A percentile compares a stretch with the other conserved stretches of the same genome.
Evolutionary conservation across 805 yeast species (phyloP).

Genomic region (Brettanomyces anomalus): DNA sequence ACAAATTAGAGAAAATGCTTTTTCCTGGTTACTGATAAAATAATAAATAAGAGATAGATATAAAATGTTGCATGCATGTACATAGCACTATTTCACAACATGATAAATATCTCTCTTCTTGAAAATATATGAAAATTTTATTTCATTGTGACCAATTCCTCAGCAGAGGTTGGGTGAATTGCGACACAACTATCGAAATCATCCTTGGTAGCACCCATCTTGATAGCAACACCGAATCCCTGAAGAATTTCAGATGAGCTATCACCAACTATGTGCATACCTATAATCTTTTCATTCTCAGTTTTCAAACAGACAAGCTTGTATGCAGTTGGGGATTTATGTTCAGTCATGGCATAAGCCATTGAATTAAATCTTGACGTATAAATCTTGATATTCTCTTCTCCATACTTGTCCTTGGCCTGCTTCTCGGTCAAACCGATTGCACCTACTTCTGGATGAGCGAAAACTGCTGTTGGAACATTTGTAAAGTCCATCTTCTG

Average conservation of each 20-base stretch:
- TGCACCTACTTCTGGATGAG: constrained; percentile 97
- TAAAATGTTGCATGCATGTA: no score
- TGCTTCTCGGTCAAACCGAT: constrained; percentile 78
- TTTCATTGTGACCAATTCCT: constrained; percentile 82
- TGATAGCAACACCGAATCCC: constrained; percentile 96
- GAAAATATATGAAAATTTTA: no score
- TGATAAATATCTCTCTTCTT: no score
- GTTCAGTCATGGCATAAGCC: constrained; percentile 82
- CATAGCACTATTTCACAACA: no score
- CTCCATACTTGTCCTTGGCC: constrained; percentile 74
- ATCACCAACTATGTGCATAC: constrained; percentile 91
- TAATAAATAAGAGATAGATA: no score
- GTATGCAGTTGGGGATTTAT: constrained; percentile 82
- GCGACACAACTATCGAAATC: constrained; percentile 97
- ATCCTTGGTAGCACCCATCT: constrained; percentile 97
- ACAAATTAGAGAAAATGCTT: no score
- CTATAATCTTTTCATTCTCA: constrained; percentile 85
- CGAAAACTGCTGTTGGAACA: constrained; percentile 92
- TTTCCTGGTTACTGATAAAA: no score
- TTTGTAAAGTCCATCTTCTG: constrained; percentile 80
- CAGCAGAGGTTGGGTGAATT: constrained; percentile 97
- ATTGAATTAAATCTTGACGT: constrained; percentile 78
- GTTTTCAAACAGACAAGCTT: constrained; percentile 68
- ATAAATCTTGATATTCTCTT: constrained; percentile 72
- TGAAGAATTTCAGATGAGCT: constrained; percentile 86